Evolutionary conservation across 805 yeast species (phyloP), one percentile per base, ranked within the genome.

Genomic region (Ogataea naganishii): DNA sequence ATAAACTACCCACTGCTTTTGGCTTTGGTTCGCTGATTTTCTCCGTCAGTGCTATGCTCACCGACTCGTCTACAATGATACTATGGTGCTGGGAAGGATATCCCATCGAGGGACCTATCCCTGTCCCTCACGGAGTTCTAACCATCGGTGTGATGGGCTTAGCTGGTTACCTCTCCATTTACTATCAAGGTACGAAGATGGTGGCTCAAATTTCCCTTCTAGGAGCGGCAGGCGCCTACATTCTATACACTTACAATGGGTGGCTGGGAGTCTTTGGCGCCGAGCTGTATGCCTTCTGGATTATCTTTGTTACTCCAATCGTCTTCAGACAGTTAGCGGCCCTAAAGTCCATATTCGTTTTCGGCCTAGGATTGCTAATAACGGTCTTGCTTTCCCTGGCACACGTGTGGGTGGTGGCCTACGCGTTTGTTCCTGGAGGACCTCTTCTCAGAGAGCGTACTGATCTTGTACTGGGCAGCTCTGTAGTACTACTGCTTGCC

Each of bases 401-500:
- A 5, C 89, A 86, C 53, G 94, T 89, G 29, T 89, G 97, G 97
- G 79, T 81, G 24, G 97, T 92, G 26, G 98, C 98, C 0, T 92
- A 92, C 55, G 97, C 98, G 0, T 92, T 92, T 60, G 98, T 92
- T 27, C 98, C 98, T 8, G 88, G 84, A 36, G 98, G 98, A 7
- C 78, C 80, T 50, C 37, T 81, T 14, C 62, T 92, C 30, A 72
- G 98, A 48, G 98, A 92, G 56, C 72, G 96, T 52, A 79, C 92
- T 1, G 95, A 85, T 52, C 54, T 81, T 26, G 71, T 92, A 3
- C 54, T 86, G 25, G 68, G 68, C 5, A 37, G 60, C 7, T 73
- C 92, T 11, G 72, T 77, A 26, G 39, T 54, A 0, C 48, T 68
- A 26, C 57, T 84, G 16, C 64, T 70, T 2, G 36, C 64, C 6